Conservation (phyloP, 345 rosid genomes). For the Moricandia arvensis region DNA sequence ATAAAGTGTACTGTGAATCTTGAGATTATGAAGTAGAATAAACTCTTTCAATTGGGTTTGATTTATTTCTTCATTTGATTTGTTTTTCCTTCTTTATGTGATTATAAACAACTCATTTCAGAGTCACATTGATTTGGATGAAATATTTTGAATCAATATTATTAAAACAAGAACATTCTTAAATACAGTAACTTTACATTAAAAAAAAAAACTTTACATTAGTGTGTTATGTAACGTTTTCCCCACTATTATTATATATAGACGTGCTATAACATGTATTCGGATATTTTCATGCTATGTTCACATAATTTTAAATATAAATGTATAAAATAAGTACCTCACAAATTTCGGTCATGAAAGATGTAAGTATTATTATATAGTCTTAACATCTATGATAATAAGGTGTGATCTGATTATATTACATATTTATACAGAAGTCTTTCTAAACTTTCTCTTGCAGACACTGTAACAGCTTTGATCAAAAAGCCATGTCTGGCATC, state of each 20-base stretch:
- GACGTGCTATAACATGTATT: neutral
- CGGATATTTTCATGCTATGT: neutral
- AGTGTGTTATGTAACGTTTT: neutral
- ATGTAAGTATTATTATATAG: neutral
- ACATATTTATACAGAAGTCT: neutral
- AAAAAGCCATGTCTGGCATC: neutral
- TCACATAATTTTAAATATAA: neutral
- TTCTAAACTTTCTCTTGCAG: neutral
- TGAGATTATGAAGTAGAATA: slow-evolving; percentile 11
- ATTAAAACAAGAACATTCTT: neutral
- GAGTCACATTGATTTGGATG: neutral
- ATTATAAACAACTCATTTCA: neutral
- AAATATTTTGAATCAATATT: neutral
- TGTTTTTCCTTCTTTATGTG: neutral
- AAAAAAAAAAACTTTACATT: no score
- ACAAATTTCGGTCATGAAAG: neutral
- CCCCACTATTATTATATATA: neutral
- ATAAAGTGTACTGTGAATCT: slow-evolving; percentile 2
- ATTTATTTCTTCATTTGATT: neutral
- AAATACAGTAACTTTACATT: no score
- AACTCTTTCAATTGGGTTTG: slow-evolving; percentile 12
- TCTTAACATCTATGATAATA: no score
- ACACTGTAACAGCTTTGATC: neutral
- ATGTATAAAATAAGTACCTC: neutral
- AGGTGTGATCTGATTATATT: neutral